A percentile compares a stretch with the other conserved stretches of the same genome.
These are phyloP conservation scores for Podospora pseudopauciseta DNA, from an alignment of 495 filamentous ascomycete genomes.

Conservation along the genomic window DNA sequence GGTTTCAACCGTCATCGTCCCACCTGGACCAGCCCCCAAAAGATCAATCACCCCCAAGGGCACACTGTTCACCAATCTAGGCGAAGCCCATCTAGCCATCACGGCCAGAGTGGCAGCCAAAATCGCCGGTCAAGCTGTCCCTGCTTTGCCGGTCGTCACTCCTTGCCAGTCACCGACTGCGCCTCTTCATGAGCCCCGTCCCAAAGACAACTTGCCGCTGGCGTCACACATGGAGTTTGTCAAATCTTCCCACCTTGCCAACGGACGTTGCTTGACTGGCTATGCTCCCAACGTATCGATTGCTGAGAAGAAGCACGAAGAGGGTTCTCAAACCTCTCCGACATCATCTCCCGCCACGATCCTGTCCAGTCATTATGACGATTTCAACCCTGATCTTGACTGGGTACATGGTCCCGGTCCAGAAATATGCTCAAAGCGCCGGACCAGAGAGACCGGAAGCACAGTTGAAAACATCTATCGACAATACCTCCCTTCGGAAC, in stretches of 20 bases:
- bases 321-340: neutral
- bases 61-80: constrained; percentile 25
- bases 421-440: constrained; percentile 4
- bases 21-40: neutral
- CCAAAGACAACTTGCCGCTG: constrained; percentile 7
- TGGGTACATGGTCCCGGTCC: constrained; percentile 1
- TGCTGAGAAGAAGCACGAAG: neutral
- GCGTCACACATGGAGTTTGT: constrained; percentile 15
- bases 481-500: constrained; percentile 22
- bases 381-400: constrained; percentile 3
- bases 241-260: neutral
- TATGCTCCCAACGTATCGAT: neutral
- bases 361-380: neutral
- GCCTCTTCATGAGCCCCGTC: neutral
- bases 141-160: constrained; percentile 11
- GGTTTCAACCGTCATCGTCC: neutral
- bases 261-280: constrained; percentile 19
- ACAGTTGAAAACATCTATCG: constrained; percentile 34
- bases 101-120: constrained; percentile 19
- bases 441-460: constrained; percentile 22
- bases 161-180: neutral
- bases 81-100: constrained; percentile 30
- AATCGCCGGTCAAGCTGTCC: constrained; percentile 6
- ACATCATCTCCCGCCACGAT: neutral
- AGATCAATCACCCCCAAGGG: constrained; percentile 24